A percentile compares a stretch with the other conserved stretches of the same genome.
phyloP scores from a whole-genome alignment of 2,329 filamentous ascomycete genomes.

The Stylonectria norvegica region DNA sequence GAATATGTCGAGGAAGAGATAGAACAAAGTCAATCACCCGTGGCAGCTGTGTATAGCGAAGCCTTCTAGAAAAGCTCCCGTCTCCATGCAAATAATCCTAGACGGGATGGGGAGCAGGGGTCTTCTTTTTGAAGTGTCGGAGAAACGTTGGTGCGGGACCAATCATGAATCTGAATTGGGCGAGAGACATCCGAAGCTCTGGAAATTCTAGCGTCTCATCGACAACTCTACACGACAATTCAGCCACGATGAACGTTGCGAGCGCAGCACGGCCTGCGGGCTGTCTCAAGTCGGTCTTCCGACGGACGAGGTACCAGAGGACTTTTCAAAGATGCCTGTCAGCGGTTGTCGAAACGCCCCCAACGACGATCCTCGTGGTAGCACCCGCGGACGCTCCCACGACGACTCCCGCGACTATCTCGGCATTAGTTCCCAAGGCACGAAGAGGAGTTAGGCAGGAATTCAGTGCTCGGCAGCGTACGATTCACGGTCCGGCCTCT shows the following conservation, averaged over 20 bases:
- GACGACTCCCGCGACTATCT: no score
- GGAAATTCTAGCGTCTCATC: slow-evolving; percentile 25
- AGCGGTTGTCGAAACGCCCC: slow-evolving; percentile 31
- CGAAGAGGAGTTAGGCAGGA: slow-evolving; percentile 19
- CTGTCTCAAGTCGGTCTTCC: slow-evolving; percentile 64
- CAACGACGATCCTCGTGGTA: no score
- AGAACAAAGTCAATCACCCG: no score
- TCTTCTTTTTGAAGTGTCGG: no score
- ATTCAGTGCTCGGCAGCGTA: slow-evolving; percentile 36
- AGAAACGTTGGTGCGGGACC: slow-evolving; percentile 33
- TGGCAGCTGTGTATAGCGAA: slow-evolving; percentile 7
- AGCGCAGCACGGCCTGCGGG: slow-evolving; percentile 63
- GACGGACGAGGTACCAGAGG: slow-evolving; percentile 53
- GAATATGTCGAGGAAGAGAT: no score
- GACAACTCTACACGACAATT: slow-evolving; percentile 19
- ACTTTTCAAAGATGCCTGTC: slow-evolving; percentile 46
- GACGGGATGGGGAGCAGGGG: no score
- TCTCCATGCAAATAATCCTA: slow-evolving; percentile 13
- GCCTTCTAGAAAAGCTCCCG: slow-evolving; percentile 5
- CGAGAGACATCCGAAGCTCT: slow-evolving; percentile 16
- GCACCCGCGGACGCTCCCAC: slow-evolving; percentile 19
- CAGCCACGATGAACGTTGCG: slow-evolving; percentile 56
- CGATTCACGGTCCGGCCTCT: slow-evolving; percentile 20
- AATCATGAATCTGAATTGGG: slow-evolving; percentile 33
- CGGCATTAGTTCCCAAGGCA: no score